A percentile compares a stretch with the other conserved stretches of the same genome.
Conservation (phyloP, 2,329 filamentous ascomycete genomes). For the Paecilomyces sp. region DNA sequence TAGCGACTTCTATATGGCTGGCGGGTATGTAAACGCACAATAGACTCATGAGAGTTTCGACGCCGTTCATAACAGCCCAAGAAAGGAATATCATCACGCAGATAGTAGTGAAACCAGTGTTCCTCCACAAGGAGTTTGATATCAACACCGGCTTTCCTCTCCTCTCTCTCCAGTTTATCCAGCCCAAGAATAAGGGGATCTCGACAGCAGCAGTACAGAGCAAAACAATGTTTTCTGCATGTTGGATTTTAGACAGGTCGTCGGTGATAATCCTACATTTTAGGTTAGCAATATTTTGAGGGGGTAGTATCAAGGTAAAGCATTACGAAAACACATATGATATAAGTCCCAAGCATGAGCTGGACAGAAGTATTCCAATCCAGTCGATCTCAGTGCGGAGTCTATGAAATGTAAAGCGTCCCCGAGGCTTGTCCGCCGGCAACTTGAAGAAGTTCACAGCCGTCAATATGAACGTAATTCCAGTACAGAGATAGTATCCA, state of each 20-base stretch:
- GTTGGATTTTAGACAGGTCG: no score
- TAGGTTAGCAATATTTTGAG: no score
- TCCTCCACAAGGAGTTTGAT: constrained; percentile 27
- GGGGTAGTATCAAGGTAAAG: no score
- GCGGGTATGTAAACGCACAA: constrained; percentile 4
- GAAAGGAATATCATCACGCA: constrained; percentile 26
- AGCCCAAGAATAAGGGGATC: constrained; percentile 18
- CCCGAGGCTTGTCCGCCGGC: no score
- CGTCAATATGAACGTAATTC: no score
- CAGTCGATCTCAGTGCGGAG: constrained; percentile 38
- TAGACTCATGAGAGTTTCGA: constrained; percentile 17
- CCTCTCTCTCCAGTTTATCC: constrained; percentile 17
- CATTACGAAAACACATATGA: constrained; percentile 35
- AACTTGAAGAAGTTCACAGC: no score
- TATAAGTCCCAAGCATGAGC: constrained; percentile 38
- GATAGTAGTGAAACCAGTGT: constrained; percentile 21
- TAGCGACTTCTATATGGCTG: no score
- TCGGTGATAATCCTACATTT: no score
- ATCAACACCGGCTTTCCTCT: constrained; percentile 20
- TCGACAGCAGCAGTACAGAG: constrained; percentile 19
- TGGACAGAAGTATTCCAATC: constrained; percentile 39
- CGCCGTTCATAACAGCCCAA: constrained; percentile 22
- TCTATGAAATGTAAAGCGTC: not conserved
- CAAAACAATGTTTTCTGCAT: constrained; percentile 16
- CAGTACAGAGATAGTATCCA: not conserved